Conservation (phyloP, 805 yeast genomes). For the Nakazawaea ernobii region DNA sequence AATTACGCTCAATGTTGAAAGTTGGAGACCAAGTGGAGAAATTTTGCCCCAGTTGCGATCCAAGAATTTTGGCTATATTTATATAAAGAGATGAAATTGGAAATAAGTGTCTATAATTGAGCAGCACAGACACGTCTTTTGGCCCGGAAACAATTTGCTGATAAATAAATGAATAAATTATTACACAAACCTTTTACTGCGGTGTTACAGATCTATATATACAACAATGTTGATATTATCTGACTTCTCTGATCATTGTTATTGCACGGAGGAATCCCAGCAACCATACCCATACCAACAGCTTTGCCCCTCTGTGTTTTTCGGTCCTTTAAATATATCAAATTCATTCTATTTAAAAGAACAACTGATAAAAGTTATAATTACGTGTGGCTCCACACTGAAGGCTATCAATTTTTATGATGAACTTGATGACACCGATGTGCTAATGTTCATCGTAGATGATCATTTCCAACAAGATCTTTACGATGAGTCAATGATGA, state of each 20-base stretch:
- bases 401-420: background rate
- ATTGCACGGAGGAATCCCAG: background rate
- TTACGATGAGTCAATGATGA: background rate
- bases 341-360: background rate
- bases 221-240: slow-evolving; percentile 6
- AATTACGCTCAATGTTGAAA: no score
- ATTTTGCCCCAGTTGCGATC: no score
- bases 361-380: slow-evolving; percentile 1
- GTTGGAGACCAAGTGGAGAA: no score
- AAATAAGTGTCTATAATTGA: no score
- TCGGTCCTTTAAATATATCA: background rate
- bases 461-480: background rate
- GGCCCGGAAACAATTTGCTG: no score
- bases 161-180: no score
- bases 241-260: background rate
- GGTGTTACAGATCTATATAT: background rate
- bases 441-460: slow-evolving; percentile 6
- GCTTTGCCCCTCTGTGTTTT: slow-evolving; percentile 3
- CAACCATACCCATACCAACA: background rate
- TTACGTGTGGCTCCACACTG: background rate
- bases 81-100: no score
- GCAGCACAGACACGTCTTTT: no score
- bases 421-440: background rate
- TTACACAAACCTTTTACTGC: no score
- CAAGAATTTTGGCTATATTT: no score